Conservation (phyloP, 352 stramenopile genomes). For the Phytopythium oedochilum region DNA sequence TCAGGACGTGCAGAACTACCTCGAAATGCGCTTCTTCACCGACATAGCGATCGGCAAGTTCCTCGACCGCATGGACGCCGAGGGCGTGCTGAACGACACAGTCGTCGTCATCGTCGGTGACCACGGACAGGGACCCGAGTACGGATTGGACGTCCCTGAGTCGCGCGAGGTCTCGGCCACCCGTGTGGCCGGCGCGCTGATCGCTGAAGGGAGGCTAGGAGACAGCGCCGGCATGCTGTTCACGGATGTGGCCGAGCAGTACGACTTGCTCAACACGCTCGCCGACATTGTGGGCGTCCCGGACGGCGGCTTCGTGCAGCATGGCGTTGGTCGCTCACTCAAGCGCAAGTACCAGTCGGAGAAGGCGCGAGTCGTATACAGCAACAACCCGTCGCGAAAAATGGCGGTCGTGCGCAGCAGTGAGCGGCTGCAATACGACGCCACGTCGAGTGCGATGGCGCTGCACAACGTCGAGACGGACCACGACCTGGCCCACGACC, state of each 20-base stretch:
- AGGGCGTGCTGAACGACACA: conserved; percentile 49
- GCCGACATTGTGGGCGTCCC: conserved; percentile 57
- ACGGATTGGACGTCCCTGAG: conserved; percentile 33
- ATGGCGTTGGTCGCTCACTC: conserved; percentile 48
- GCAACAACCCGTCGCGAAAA: conserved; percentile 45
- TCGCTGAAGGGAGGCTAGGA: conserved; percentile 44
- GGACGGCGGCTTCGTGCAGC: conserved; percentile 40
- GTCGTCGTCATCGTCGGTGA: conserved; percentile 54
- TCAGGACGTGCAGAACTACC: conserved; percentile 37
- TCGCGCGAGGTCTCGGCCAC: conserved; percentile 37
- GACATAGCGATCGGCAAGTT: conserved; percentile 55
- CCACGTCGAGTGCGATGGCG: conserved; percentile 17
- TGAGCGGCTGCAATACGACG: conserved; percentile 37
- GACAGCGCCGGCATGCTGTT: conserved; percentile 20
- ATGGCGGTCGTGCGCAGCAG: conserved; percentile 33
- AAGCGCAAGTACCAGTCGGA: conserved; percentile 27
- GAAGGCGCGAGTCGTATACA: conserved; percentile 27
- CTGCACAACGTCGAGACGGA: conserved; percentile 36
- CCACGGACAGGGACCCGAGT: conserved; percentile 50
- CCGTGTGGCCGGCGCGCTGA: conserved; percentile 34
- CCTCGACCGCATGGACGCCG: conserved; percentile 38
- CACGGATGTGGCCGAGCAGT: conserved; percentile 32
- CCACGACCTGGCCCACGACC: conserved; percentile 31
- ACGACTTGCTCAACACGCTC: conserved; percentile 60
- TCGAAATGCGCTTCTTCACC: conserved; percentile 51